These are phyloP conservation scores for Mucor velutinosus DNA, from an alignment of 371 early-diverging fungal genomes.

Conservation along the genomic window DNA sequence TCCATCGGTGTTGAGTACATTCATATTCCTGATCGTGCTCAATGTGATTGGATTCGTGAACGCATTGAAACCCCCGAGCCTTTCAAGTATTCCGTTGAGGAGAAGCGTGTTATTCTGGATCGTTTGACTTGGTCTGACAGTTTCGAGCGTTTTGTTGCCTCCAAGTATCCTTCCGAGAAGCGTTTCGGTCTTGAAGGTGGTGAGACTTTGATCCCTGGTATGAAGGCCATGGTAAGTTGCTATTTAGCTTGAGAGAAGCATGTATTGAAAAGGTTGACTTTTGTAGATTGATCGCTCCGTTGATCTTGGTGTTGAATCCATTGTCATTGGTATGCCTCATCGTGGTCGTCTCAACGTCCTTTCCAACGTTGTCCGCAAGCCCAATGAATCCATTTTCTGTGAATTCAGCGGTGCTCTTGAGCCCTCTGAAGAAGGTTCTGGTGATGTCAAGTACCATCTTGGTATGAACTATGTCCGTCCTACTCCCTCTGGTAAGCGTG, in stretches of 20 bases:
- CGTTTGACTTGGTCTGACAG: slow-evolving; percentile 96
- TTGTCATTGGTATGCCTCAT: slow-evolving; percentile 98
- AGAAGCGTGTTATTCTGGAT: slow-evolving; percentile 91
- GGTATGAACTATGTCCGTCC: slow-evolving; percentile 97
- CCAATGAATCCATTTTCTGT: slow-evolving; percentile 95
- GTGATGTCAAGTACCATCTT: slow-evolving; percentile 98
- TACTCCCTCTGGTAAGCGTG: slow-evolving; percentile 93
- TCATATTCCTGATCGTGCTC: slow-evolving; percentile 94
- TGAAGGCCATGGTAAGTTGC: slow-evolving; percentile 88
- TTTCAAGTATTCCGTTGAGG: slow-evolving; percentile 81
- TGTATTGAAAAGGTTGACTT: background rate
- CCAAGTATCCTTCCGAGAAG: slow-evolving; percentile 95
- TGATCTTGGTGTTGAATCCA: slow-evolving; percentile 90
- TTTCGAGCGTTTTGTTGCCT: slow-evolving; percentile 95
- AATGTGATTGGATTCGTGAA: slow-evolving; percentile 96
- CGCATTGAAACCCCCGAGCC: slow-evolving; percentile 89
- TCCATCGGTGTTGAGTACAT: slow-evolving; percentile 94
- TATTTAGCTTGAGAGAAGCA: background rate
- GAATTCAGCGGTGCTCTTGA: slow-evolving; percentile 87
- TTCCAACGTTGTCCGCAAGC: slow-evolving; percentile 96
- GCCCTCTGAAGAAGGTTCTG: slow-evolving; percentile 90
- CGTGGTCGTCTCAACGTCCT: slow-evolving; percentile 98
- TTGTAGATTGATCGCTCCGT: slow-evolving; percentile 89
- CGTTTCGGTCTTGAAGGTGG: slow-evolving; percentile 98
- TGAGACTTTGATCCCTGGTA: slow-evolving; percentile 95